Evolutionary conservation across 139 green algal species (phyloP).

Genomic region (Dunaliella sp.): DNA sequence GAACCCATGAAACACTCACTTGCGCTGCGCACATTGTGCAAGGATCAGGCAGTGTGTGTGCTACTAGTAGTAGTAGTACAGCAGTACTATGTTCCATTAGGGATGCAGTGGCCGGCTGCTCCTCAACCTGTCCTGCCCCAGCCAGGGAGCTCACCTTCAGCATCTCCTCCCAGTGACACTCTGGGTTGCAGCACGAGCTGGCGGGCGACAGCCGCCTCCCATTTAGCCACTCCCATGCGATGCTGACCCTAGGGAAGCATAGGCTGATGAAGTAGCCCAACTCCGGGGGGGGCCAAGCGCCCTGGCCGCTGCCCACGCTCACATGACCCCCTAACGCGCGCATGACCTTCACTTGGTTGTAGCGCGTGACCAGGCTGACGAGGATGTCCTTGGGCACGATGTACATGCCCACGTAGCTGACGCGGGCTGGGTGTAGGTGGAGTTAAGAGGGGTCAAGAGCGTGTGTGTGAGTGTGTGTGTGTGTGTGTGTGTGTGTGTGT

Average conservation of each 20-base stretch:
- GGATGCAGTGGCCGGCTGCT: too few species aligned
- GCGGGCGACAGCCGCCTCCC: not conserved
- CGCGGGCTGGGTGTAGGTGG: not conserved
- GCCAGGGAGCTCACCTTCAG: not conserved
- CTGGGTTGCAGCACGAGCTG: conserved; percentile 1
- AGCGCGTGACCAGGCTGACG: not conserved
- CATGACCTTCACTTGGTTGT: conserved; percentile 7
- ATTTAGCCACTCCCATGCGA: conserved; percentile 6
- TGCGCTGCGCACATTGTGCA: too few species aligned
- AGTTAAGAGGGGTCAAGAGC: too few species aligned
- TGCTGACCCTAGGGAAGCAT: conserved; percentile 2
- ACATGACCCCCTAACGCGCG: not conserved
- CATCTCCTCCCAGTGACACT: conserved; percentile 16
- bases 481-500: too few species aligned
- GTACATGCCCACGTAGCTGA: not conserved
- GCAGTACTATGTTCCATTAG: too few species aligned
- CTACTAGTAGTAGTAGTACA: too few species aligned
- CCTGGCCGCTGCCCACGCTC: not conserved
- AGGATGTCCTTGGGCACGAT: conserved; percentile 1
- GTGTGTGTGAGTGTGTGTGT: not conserved
- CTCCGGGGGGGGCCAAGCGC: not conserved
- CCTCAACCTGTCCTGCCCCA: not conserved
- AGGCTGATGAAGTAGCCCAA: not conserved
- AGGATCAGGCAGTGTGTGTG: too few species aligned
- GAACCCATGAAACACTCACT: too few species aligned